phyloP scores from a whole-genome alignment of 2,329 filamentous ascomycete genomes.

The Ambrosiella beaveri region DNA sequence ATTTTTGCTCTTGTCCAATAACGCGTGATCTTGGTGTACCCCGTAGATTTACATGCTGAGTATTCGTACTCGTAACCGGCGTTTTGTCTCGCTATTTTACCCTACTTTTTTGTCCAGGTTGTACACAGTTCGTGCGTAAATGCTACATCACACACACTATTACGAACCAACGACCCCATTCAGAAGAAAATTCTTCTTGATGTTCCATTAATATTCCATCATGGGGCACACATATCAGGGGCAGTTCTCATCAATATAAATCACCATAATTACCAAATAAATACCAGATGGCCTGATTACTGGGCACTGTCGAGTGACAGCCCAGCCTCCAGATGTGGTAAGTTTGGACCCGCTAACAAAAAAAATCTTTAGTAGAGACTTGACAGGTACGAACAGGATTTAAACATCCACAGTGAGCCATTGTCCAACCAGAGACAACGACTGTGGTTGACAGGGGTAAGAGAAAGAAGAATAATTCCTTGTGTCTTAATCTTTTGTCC shows the following conservation, averaged over 20 bases:
- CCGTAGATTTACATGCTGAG: not conserved
- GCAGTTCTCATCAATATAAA: no score
- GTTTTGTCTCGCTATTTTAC: not conserved
- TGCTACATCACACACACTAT: not conserved
- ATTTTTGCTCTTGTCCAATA: no score
- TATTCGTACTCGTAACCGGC: constrained; percentile 14
- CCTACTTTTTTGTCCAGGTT: not conserved
- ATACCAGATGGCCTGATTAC: not conserved
- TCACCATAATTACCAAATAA: not conserved
- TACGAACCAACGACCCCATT: no score
- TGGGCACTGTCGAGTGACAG: not conserved
- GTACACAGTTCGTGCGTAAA: not conserved
- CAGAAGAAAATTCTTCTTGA: no score
- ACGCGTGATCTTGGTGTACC: no score
- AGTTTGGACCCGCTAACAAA: not conserved
- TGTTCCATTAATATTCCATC: no score
- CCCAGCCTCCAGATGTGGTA: not conserved
- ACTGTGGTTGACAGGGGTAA: not conserved
- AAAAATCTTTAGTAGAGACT: not conserved
- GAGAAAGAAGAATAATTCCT: not conserved
- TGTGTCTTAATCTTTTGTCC: no score
- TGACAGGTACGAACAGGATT: no score
- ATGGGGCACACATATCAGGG: no score
- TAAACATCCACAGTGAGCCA: not conserved
- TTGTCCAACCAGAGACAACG: not conserved